A percentile compares a stretch with the other conserved stretches of the same genome.
These are phyloP conservation scores for Coprinopsis cinerea DNA, from an alignment of 768 basidiomycete genomes.

Conservation along the genomic window DNA sequence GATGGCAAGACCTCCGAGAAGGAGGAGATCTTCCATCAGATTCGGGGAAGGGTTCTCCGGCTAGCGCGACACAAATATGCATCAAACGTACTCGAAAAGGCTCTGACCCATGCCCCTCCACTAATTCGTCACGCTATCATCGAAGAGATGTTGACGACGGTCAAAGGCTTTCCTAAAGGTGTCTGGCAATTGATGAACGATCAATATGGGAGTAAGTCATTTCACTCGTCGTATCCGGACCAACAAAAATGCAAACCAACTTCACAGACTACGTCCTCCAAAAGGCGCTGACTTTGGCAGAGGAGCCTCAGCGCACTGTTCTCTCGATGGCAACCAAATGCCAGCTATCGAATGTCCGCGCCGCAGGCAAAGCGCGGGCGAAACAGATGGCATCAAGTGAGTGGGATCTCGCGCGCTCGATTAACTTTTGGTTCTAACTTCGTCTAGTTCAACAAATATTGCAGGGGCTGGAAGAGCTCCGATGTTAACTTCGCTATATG, in stretches of 20 bases:
- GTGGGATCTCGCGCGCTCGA: not conserved
- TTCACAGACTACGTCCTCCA: conserved; percentile 79
- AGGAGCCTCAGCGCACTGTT: conserved; percentile 64
- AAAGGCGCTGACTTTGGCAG: conserved; percentile 62
- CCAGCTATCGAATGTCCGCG: conserved; percentile 40
- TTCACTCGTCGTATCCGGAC: not conserved
- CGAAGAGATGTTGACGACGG: conserved; percentile 69
- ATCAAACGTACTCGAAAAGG: conserved; percentile 95
- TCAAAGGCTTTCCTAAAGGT: conserved; percentile 45
- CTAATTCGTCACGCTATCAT: conserved; percentile 67
- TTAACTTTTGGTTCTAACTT: too few species aligned
- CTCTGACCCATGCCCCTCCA: conserved; percentile 57
- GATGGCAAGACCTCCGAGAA: conserved; percentile 70
- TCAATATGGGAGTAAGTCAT: conserved; percentile 74
- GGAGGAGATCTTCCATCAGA: conserved; percentile 54
- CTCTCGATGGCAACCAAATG: conserved; percentile 60
- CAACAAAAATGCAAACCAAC: not conserved
- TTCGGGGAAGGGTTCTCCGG: conserved; percentile 72
- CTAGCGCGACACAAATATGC: conserved; percentile 90
- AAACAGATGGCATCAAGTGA: not conserved
- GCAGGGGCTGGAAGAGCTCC: too few species aligned
- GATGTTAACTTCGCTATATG: too few species aligned
- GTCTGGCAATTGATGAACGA: conserved; percentile 79
- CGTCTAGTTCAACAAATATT: too few species aligned
- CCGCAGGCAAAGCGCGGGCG: not conserved